Percentiles rank a stretch among this genome's conserved stretches.
Conservation (phyloP, 164 flowering plant species). For the Berberis thunbergii region DNA sequence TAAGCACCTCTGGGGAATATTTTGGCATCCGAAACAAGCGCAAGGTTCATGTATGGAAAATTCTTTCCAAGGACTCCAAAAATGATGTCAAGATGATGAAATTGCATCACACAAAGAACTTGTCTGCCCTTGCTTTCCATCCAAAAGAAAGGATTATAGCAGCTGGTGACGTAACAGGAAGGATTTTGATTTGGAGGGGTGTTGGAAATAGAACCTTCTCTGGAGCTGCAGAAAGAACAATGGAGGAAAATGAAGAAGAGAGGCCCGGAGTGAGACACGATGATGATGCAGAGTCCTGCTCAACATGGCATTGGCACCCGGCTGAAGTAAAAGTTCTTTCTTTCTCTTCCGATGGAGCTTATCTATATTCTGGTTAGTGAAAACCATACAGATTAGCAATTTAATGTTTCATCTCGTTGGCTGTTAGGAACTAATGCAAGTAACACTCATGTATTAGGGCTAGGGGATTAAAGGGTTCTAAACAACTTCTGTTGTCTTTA, state of each 20-base stretch:
- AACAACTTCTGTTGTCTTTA: too few species aligned
- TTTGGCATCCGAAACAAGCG: constrained; percentile 54
- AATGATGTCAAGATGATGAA: constrained; percentile 41
- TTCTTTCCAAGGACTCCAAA: constrained; percentile 36
- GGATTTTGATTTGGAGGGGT: constrained; percentile 89
- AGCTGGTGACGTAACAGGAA: constrained; percentile 88
- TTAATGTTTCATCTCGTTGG: not conserved
- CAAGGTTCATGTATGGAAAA: constrained; percentile 63
- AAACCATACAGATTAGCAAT: not conserved
- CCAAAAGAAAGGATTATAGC: constrained; percentile 72
- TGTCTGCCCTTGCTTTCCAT: constrained; percentile 77
- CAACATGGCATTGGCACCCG: constrained; percentile 99
- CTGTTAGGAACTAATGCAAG: not conserved
- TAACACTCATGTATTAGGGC: not conserved
- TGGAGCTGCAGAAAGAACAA: constrained; percentile 9
- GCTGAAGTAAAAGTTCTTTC: constrained; percentile 56
- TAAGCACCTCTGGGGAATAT: constrained; percentile 54
- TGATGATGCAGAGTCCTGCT: constrained; percentile 91
- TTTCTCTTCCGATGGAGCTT: constrained; percentile 91
- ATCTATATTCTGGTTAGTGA: constrained; percentile 70
- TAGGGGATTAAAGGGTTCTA: too few species aligned
- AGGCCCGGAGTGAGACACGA: constrained; percentile 72
- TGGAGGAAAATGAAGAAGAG: constrained; percentile 39
- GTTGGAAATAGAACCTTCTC: constrained; percentile 49
- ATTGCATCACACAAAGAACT: constrained; percentile 72